These are phyloP conservation scores for Arthroderma sp. DNA, from an alignment of 2,329 filamentous ascomycete genomes.

Conservation along the genomic window DNA sequence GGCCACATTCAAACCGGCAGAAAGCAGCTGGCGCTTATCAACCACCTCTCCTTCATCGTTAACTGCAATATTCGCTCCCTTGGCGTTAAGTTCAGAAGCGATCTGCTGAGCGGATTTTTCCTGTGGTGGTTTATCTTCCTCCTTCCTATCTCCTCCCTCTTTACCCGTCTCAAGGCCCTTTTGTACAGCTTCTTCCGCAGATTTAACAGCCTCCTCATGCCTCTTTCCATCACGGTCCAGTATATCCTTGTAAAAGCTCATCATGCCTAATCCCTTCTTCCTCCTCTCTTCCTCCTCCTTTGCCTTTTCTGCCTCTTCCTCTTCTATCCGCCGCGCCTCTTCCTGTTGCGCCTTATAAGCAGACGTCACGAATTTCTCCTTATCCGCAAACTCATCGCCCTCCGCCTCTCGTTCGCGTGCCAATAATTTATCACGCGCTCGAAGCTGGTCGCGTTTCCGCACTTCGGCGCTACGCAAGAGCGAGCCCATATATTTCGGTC, in stretches of 20 bases:
- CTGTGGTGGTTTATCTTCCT: conserved; percentile 15
- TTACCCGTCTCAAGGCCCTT: conserved; percentile 21
- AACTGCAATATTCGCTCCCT: conserved; percentile 40
- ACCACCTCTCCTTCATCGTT: conserved; percentile 54
- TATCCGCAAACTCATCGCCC: conserved; percentile 53
- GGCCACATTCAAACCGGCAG: conserved; percentile 48
- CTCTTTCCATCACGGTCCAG: conserved; percentile 44
- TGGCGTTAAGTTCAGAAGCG: conserved; percentile 41
- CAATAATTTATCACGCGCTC: conserved; percentile 47
- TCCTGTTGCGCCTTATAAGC: conserved; percentile 54
- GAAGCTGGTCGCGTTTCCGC: conserved; percentile 49
- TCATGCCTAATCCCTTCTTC: conserved; percentile 41
- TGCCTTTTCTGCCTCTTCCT: conserved; percentile 42
- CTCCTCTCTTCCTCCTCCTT: conserved; percentile 40
- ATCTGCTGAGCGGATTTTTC: conserved; percentile 39
- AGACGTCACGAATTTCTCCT: conserved; percentile 53
- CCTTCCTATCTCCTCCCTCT: conserved; percentile 9
- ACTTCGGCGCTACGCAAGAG: conserved; percentile 47
- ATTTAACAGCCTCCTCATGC: conserved; percentile 44
- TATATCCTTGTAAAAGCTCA: conserved; percentile 47
- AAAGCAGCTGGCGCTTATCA: conserved; percentile 50
- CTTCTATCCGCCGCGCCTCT: conserved; percentile 43
- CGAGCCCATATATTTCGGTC: conserved; percentile 48
- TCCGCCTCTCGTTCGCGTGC: conserved; percentile 50
- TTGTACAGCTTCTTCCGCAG: conserved; percentile 33